phyloP scores from a whole-genome alignment of 179 eudicot species.

The Monotropa hypopitys region DNA sequence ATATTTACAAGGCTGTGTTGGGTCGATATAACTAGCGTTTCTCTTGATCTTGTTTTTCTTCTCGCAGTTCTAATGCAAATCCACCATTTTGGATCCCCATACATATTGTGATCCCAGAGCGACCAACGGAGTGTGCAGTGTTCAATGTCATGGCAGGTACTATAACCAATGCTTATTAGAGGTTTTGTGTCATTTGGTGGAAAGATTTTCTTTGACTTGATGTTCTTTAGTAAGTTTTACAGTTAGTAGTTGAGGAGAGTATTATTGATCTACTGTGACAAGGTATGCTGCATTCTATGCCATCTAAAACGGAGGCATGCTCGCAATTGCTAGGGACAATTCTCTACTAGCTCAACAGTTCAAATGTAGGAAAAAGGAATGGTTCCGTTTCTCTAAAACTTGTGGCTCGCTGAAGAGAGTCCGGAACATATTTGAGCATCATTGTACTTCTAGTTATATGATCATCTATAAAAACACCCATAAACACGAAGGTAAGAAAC shows the following conservation, averaged over 20 bases:
- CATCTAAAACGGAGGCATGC: background rate
- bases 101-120: slow-evolving; percentile 86
- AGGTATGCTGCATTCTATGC: background rate
- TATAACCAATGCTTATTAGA: background rate
- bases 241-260: background rate
- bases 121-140: slow-evolving; percentile 92
- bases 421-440: too few species aligned
- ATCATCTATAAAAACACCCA: too few species aligned
- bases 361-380: too few species aligned
- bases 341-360: background rate
- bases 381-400: too few species aligned
- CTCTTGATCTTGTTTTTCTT: slow-evolving; percentile 5
- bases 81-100: slow-evolving; percentile 98
- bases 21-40: background rate
- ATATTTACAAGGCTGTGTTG: background rate
- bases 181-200: background rate
- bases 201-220: background rate
- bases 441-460: too few species aligned
- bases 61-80: slow-evolving; percentile 75
- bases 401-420: too few species aligned
- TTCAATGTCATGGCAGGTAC: slow-evolving; percentile 97
- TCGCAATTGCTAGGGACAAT: background rate
- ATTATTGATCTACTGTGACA: background rate
- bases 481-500: too few species aligned
- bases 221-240: background rate